phyloP scores from a whole-genome alignment of 108 stramenopile genomes.

The Schizochytrium sp. region DNA sequence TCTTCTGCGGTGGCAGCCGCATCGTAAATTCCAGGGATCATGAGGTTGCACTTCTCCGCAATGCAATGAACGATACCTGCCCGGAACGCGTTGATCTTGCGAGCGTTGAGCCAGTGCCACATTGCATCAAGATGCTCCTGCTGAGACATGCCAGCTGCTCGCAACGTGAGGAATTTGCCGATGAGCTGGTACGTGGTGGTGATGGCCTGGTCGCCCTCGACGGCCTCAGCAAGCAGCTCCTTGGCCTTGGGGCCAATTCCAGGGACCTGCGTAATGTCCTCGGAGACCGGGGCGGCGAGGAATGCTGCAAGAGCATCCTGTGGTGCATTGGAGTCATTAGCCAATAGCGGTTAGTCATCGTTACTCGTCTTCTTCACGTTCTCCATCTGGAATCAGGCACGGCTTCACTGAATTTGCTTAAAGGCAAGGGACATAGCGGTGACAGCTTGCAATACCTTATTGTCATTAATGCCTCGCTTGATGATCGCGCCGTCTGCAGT shows the following conservation, averaged over 20 bases:
- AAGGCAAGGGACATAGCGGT: too few species aligned
- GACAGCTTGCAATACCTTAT: too few species aligned
- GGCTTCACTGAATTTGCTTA: too few species aligned
- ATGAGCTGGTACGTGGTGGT: conserved; percentile 50
- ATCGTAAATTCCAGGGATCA: conserved; percentile 42
- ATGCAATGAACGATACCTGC: conserved; percentile 49
- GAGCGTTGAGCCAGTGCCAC: conserved; percentile 43
- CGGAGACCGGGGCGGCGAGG: neutral
- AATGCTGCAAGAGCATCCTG: conserved; percentile 9
- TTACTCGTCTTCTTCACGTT: neutral
- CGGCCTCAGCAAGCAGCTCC: conserved; percentile 15
- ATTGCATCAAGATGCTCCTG: conserved; percentile 54
- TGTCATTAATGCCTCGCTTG: too few species aligned
- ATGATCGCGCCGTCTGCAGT: too few species aligned
- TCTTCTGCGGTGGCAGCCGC: neutral
- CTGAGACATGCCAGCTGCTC: conserved; percentile 35
- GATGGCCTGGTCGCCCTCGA: neutral
- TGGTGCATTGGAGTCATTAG: neutral
- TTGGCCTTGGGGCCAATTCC: conserved; percentile 26
- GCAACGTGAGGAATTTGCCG: conserved; percentile 49
- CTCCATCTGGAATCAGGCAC: too few species aligned
- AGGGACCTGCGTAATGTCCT: conserved; percentile 13
- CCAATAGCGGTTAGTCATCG: neutral
- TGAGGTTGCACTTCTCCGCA: conserved; percentile 51
- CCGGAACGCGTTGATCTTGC: conserved; percentile 45